Evolutionary conservation across 805 yeast genomes (phyloP).

Genomic region (Ogataea trehaloabstinens): DNA sequence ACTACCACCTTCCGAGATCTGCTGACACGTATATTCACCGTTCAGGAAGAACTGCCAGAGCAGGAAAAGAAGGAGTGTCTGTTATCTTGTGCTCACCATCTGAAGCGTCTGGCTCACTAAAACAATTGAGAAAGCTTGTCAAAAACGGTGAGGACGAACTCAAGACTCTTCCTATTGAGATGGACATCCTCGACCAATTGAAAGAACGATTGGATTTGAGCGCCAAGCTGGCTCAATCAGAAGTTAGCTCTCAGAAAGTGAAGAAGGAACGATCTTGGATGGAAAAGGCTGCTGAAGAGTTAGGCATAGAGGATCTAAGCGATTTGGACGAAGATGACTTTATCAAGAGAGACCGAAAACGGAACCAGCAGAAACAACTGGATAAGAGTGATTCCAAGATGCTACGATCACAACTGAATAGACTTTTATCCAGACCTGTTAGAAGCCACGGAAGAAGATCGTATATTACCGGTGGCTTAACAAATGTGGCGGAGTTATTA

Average conservation of each 20-base stretch:
- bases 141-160: slow-evolving; percentile 48
- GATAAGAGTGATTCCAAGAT: slow-evolving; percentile 46
- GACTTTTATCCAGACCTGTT: slow-evolving; percentile 50
- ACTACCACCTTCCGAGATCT: slow-evolving; percentile 90
- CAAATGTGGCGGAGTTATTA: slow-evolving; percentile 75
- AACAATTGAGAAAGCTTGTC: slow-evolving; percentile 62
- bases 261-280: slow-evolving; percentile 79
- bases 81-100: slow-evolving; percentile 90
- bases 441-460: slow-evolving; percentile 65
- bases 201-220: slow-evolving; percentile 69
- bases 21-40: slow-evolving; percentile 95
- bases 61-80: slow-evolving; percentile 91
- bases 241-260: slow-evolving; percentile 49
- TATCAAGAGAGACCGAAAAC: slow-evolving; percentile 59
- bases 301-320: slow-evolving; percentile 72
- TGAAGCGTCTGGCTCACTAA: slow-evolving; percentile 86
- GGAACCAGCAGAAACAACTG: slow-evolving; percentile 51
- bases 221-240: slow-evolving; percentile 71
- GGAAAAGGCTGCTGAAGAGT: slow-evolving; percentile 86
- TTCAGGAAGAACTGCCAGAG: slow-evolving; percentile 98
- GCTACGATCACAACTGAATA: slow-evolving; percentile 51
- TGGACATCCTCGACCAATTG: slow-evolving; percentile 66
- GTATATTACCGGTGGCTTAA: slow-evolving; percentile 76
- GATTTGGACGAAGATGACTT: slow-evolving; percentile 73
- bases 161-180: slow-evolving; percentile 72